Conservation (phyloP, 2,329 filamentous ascomycete genomes). For the Orbilia brochopaga region DNA sequence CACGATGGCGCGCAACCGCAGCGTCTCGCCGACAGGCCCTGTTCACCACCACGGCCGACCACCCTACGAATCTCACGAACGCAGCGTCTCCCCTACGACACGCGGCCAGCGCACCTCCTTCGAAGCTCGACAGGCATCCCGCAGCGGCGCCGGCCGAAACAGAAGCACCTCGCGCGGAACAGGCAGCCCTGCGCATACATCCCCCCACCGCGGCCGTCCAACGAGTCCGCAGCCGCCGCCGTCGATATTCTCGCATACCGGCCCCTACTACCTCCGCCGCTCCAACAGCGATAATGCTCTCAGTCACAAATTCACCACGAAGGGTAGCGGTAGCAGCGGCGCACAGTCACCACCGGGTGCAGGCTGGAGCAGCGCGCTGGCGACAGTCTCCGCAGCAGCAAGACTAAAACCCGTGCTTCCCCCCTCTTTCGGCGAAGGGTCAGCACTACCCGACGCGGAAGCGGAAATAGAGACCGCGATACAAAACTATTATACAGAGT, state of each 20-base stretch:
- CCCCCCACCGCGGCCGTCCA: constrained; percentile 20
- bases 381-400: constrained; percentile 27
- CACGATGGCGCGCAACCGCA: constrained; percentile 35
- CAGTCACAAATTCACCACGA: constrained; percentile 33
- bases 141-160: constrained; percentile 27
- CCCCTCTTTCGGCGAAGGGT: constrained; percentile 28
- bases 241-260: constrained; percentile 40
- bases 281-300: constrained; percentile 40
- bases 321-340: neutral
- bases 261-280: constrained; percentile 38
- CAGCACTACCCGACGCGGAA: constrained; percentile 24
- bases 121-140: constrained; percentile 42
- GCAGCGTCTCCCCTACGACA: constrained; percentile 34
- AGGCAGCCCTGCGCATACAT: constrained; percentile 1
- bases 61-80: constrained; percentile 24
- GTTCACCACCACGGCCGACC: neutral
- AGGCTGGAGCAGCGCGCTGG: constrained; percentile 24
- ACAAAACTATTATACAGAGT: constrained; percentile 43
- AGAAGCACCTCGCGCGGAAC: constrained; percentile 41
- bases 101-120: constrained; percentile 34
- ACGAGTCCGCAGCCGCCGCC: constrained; percentile 16
- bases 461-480: constrained; percentile 32
- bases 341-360: neutral
- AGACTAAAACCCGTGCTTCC: constrained; percentile 40
- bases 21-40: constrained; percentile 22